Evolutionary conservation across 129 eudicot species (phyloP).

Genomic region (Flaveria trinervia): DNA sequence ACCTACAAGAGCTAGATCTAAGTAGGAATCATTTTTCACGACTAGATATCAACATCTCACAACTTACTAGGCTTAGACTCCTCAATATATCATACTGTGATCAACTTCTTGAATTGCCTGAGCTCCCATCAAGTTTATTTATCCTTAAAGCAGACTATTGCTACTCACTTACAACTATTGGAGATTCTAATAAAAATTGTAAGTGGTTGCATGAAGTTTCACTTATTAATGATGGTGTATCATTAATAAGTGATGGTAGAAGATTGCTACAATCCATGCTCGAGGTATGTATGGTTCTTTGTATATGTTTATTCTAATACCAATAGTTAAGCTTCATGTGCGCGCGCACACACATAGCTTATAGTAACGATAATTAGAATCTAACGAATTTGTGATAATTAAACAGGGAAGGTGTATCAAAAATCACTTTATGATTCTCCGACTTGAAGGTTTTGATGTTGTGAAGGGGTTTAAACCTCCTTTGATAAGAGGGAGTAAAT

Average conservation of each 20-base stretch:
- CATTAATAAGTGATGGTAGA: not conserved
- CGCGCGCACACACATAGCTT: no score
- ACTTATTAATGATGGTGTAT: not conserved
- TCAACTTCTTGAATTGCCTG: not conserved
- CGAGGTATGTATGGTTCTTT: not conserved
- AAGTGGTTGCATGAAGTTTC: not conserved
- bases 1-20: not conserved
- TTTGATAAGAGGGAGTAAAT: not conserved
- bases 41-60: not conserved
- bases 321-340: no score
- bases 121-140: conserved; percentile 9
- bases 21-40: not conserved
- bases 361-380: not conserved
- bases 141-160: not conserved
- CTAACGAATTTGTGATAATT: not conserved
- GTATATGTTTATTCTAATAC: no score
- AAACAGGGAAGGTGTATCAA: not conserved
- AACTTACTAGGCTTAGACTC: not conserved
- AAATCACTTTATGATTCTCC: not conserved
- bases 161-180: not conserved
- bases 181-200: not conserved
- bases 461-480: not conserved
- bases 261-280: not conserved
- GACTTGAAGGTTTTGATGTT: not conserved
- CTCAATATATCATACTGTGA: not conserved